phyloP scores from a whole-genome alignment of 2,329 filamentous ascomycete species.

The Helicocarpus griseus region DNA sequence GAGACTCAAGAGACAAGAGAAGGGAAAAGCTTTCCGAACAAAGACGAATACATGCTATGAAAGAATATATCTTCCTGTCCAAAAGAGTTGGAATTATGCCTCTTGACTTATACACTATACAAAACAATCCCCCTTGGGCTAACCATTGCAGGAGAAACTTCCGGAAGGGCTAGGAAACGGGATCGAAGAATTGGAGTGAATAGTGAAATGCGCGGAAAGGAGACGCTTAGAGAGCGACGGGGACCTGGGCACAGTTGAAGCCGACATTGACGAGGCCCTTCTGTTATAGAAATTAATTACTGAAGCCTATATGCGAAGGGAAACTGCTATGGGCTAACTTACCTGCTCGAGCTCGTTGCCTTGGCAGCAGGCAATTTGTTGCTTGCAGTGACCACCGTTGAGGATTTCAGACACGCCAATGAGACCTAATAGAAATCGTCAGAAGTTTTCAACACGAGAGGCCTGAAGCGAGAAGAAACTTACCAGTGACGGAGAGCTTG shows the following conservation, averaged over 20 bases:
- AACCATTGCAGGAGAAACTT: not conserved
- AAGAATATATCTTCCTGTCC: not conserved
- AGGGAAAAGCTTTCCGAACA: not conserved
- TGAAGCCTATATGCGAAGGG: not conserved
- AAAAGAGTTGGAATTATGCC: not conserved
- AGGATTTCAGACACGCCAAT: constrained; percentile 18
- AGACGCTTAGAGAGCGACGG: constrained; percentile 27
- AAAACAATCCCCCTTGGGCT: not conserved
- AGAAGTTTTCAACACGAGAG: not conserved
- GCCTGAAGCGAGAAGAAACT: constrained; percentile 6
- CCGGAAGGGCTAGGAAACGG: not conserved
- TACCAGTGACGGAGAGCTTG: constrained; percentile 27
- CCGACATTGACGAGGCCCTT: constrained; percentile 27
- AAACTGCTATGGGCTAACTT: constrained; percentile 3
- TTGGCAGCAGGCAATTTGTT: constrained; percentile 14
- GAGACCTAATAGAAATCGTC: constrained; percentile 16
- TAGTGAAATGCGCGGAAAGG: not conserved
- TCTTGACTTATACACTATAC: not conserved
- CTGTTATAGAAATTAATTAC: constrained; percentile 11
- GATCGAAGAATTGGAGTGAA: constrained; percentile 1
- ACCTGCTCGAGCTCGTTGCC: constrained; percentile 6
- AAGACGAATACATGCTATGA: not conserved
- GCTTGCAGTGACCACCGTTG: constrained; percentile 9
- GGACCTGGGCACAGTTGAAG: constrained; percentile 29
- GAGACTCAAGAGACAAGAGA: constrained; percentile 3